A percentile compares a stretch with the other conserved stretches of the same genome.
Conservation (phyloP, 176 grass and related monocot genomes). For the Rhynchospora pubera region DNA sequence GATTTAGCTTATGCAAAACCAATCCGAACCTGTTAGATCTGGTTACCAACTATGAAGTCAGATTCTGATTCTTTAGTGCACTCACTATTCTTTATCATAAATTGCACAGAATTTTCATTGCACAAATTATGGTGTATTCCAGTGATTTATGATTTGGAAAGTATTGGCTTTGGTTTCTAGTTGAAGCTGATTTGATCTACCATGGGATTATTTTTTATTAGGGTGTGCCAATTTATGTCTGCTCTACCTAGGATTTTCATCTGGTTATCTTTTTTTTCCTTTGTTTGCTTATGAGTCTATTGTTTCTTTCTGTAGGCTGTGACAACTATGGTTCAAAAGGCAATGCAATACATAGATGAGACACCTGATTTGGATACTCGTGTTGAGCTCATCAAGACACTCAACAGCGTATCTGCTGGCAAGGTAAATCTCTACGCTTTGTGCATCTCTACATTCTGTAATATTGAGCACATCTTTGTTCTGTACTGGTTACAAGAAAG, state of each 20-base stretch:
- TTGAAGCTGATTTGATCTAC: neutral
- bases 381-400: conserved; percentile 83
- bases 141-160: neutral
- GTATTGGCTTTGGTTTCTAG: neutral
- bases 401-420: conserved; percentile 86
- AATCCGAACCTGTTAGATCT: neutral
- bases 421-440: conserved; percentile 44
- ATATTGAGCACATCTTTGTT: neutral
- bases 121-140: neutral
- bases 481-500: neutral
- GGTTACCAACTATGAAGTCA: neutral
- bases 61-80: neutral
- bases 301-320: conserved; percentile 52
- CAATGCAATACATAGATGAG: conserved; percentile 94
- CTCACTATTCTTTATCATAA: neutral
- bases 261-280: neutral
- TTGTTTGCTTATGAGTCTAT: neutral
- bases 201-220: neutral
- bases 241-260: neutral
- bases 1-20: neutral
- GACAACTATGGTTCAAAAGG: conserved; percentile 81
- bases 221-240: neutral
- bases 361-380: conserved; percentile 76
- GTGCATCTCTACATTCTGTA: neutral
- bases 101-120: neutral